Conservation (phyloP, 2,329 filamentous ascomycete genomes). For the Pseudopyricularia cyperi region DNA sequence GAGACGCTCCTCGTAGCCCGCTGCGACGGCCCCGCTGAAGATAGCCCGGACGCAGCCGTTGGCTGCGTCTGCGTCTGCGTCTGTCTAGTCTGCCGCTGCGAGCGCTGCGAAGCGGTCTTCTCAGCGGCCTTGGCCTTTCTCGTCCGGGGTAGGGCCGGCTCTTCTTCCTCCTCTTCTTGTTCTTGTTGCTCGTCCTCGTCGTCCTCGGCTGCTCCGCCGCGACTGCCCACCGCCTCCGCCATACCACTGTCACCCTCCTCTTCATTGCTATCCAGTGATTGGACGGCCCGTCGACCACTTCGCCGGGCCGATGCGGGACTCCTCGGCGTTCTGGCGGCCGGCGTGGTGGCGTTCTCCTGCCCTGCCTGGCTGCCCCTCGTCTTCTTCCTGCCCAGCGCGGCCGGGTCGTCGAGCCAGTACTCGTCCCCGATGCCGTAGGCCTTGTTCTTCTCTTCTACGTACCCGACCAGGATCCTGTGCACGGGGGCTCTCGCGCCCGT, state of each 20-base stretch:
- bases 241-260: slow-evolving; percentile 13
- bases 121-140: slow-evolving; percentile 19
- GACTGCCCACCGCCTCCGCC: slow-evolving; percentile 11
- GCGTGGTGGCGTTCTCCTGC: background rate
- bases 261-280: slow-evolving; percentile 24
- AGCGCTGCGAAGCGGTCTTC: slow-evolving; percentile 11
- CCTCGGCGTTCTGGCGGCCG: background rate
- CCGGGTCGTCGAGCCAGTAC: slow-evolving; percentile 55
- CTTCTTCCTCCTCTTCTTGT: slow-evolving; percentile 5
- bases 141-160: slow-evolving; percentile 13
- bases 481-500: slow-evolving; percentile 19
- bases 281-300: slow-evolving; percentile 6
- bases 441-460: slow-evolving; percentile 60
- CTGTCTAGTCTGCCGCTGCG: slow-evolving; percentile 11
- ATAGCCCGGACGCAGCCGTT: slow-evolving; percentile 12
- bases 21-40: slow-evolving; percentile 12
- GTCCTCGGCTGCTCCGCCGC: slow-evolving; percentile 16
- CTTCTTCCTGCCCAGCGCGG: slow-evolving; percentile 5
- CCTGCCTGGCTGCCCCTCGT: slow-evolving; percentile 10
- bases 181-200: slow-evolving; percentile 2
- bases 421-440: slow-evolving; percentile 63
- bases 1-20: slow-evolving; percentile 8
- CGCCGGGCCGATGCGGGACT: background rate
- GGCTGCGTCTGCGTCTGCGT: background rate
- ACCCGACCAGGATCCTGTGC: slow-evolving; percentile 45